phyloP scores from a whole-genome alignment of 768 basidiomycete species.

The Mycena chlorophos region DNA sequence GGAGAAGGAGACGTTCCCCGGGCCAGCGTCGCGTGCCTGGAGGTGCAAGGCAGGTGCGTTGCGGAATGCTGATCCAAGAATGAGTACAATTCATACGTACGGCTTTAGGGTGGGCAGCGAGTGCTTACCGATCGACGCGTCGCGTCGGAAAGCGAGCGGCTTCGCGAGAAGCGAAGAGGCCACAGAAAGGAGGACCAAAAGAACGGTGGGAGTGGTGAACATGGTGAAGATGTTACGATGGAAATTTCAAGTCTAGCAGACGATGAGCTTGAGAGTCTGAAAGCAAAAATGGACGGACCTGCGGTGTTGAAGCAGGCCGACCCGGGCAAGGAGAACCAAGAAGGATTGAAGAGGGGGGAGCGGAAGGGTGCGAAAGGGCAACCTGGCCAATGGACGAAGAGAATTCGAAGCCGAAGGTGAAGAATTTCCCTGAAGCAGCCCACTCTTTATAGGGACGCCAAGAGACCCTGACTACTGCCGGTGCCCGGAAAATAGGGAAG shows the following conservation, averaged over 20 bases:
- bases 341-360: constrained; percentile 20
- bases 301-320: constrained; percentile 15
- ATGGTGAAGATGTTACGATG: constrained; percentile 9
- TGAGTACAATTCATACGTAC: neutral
- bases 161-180: constrained; percentile 14
- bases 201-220: constrained; percentile 18
- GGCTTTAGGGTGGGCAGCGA: neutral
- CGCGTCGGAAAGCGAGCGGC: constrained; percentile 17
- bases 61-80: constrained; percentile 2
- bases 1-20: constrained; percentile 22
- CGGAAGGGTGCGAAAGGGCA: constrained; percentile 21
- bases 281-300: constrained; percentile 1
- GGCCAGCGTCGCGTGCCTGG: constrained; percentile 7
- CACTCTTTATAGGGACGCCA: constrained; percentile 11
- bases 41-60: neutral
- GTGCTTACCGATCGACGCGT: constrained; percentile 14
- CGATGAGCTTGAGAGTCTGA: neutral
- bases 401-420: constrained; percentile 15
- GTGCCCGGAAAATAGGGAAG: no score
- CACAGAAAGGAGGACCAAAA: constrained; percentile 19
- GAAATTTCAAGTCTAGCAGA: constrained; percentile 6
- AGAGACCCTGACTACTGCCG: neutral
- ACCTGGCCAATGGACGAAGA: constrained; percentile 23
- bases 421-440: neutral
- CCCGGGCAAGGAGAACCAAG: constrained; percentile 18